Evolutionary conservation across 2,329 filamentous ascomycete genomes (phyloP).

Genomic region (Exophiala aquamarina): DNA sequence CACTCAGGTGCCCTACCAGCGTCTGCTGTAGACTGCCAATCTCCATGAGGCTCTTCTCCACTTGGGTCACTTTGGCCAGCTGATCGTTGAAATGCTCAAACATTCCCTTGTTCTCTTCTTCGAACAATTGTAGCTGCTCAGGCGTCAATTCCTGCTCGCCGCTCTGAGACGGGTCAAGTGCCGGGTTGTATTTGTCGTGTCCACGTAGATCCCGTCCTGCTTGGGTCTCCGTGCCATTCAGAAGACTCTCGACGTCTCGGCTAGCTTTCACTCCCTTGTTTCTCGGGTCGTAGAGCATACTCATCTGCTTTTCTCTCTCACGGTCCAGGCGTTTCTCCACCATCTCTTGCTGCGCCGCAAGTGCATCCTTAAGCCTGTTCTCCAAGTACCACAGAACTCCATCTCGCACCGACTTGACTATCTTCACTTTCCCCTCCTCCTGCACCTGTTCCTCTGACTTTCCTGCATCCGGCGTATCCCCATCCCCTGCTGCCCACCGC

Average conservation of each 20-base stretch:
- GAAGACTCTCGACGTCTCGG: background rate
- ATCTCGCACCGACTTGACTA: constrained; percentile 71
- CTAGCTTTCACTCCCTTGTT: constrained; percentile 31
- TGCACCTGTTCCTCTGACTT: constrained; percentile 66
- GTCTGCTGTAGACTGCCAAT: constrained; percentile 90
- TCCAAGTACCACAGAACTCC: constrained; percentile 81
- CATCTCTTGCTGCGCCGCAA: constrained; percentile 80
- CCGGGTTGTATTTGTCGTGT: constrained; percentile 28
- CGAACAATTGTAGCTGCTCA: constrained; percentile 91
- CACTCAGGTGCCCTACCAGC: constrained; percentile 79
- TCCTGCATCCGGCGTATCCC: constrained; percentile 44
- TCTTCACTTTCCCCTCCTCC: constrained; percentile 70
- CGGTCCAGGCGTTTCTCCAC: constrained; percentile 85
- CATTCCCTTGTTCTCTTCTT: constrained; percentile 89
- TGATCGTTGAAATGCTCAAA: constrained; percentile 90
- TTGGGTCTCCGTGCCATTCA: background rate
- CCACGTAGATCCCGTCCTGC: constrained; percentile 22
- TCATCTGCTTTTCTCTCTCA: constrained; percentile 86
- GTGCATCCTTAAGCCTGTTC: constrained; percentile 71
- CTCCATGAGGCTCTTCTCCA: constrained; percentile 86
- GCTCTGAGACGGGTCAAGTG: constrained; percentile 31
- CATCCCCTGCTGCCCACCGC: constrained; percentile 62
- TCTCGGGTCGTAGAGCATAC: constrained; percentile 70
- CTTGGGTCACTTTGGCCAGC: constrained; percentile 90
- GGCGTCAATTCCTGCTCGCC: constrained; percentile 61